Base-by-base conservation (phyloP, 2,329 filamentous ascomycete genomes). In the Pestalotiopsis sp. region DNA sequence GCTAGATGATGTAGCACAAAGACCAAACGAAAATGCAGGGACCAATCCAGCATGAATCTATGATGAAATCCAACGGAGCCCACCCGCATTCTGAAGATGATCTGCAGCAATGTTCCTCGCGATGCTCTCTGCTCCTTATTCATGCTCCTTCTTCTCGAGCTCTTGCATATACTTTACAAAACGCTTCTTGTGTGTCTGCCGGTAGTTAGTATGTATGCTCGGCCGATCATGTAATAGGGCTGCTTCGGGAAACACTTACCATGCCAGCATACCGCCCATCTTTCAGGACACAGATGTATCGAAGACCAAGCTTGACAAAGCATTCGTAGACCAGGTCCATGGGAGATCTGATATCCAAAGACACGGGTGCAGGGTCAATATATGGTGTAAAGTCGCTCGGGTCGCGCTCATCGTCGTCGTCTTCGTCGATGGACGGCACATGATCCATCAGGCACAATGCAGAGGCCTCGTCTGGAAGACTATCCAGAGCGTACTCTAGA, bases 321-420 rank as follows among this genome's bases (percentile, higher is more conserved):
- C 94, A 95, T 78, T 99, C 96, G 76, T 97, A 98, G 4, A 98
- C 96, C 52, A 99, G 83, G 78, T 98, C 95, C 89, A 98, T 95
- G 0, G 96, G 94, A 0, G 92, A 96, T 73, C 91, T 89, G 38
- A 97, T 92, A 76, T 99, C 96, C 27, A 99, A 84, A 13, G 95
- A 89, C 14, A 99, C 88, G 0, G 96, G 96, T 2, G 95, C 92
- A 17, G 94, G 94, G 77, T 99, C 96, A 79, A 99, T 97, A 75
- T 92, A 98, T 2, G 88, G 90, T 0, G 94, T 97, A 71, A 98
- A 97, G 76, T 98, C 94, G 0, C 92, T 94, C 2, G 91, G 92
- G 71, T 94, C 90, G 17, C 79, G 77, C 11, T 82, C 79, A 2
- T 81, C 78, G 31, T 84, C 83, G 41, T 85, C 86, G 27, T 90